Conservation (phyloP, 176 grass and related monocot species). For the Rhipidocladum racemiflorum region DNA sequence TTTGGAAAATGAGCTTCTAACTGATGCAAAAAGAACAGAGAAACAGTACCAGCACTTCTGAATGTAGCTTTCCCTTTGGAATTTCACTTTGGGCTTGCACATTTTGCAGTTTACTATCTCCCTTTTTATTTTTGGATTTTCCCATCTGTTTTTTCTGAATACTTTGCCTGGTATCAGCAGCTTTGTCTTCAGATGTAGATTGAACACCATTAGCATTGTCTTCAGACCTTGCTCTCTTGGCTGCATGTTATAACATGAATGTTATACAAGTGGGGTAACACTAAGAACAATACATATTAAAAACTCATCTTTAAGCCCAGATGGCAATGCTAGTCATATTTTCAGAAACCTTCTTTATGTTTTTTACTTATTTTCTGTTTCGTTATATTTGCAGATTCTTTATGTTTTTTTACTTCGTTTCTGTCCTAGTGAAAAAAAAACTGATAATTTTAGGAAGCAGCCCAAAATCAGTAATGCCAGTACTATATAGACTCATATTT, state of each 20-base stretch:
- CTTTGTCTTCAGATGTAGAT: slow-evolving; percentile 34
- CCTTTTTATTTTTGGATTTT: slow-evolving; percentile 62
- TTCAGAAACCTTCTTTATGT: background rate
- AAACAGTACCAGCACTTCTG: slow-evolving; percentile 76
- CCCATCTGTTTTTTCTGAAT: slow-evolving; percentile 44
- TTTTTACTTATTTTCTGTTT: background rate
- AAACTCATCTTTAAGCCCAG: background rate
- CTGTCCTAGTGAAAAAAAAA: background rate
- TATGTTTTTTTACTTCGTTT: background rate
- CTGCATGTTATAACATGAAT: slow-evolving; percentile 28
- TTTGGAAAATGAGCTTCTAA: slow-evolving; percentile 10
- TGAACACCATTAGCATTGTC: slow-evolving; percentile 17
- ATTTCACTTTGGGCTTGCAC: slow-evolving; percentile 28
- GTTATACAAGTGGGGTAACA: background rate
- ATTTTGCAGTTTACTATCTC: slow-evolving; percentile 55
- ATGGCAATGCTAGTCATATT: background rate
- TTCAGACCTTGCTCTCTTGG: slow-evolving; percentile 56
- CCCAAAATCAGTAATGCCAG: background rate
- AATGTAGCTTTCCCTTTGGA: slow-evolving; percentile 55
- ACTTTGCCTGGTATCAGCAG: slow-evolving; percentile 28
- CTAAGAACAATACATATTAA: background rate
- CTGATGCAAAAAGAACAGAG: slow-evolving; percentile 13
- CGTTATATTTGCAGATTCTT: background rate
- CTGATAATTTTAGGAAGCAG: background rate
- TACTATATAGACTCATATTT: background rate